Evolutionary conservation across 2,329 filamentous ascomycete genomes (phyloP).

Genomic region (Beauveria sp.): DNA sequence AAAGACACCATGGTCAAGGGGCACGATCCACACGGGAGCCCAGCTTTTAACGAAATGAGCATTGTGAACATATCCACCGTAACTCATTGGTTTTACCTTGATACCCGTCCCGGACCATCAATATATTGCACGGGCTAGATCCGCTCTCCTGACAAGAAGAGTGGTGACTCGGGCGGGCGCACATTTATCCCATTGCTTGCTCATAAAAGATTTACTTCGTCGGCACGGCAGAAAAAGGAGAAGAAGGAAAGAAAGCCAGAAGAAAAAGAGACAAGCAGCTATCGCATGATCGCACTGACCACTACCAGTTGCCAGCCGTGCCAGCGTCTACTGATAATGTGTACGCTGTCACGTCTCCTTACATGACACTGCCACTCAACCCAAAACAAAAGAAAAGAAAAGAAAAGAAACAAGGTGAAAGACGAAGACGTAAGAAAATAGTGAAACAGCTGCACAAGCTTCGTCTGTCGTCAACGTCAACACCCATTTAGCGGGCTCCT

Average conservation of each 20-base stretch:
- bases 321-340: not conserved
- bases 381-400: not conserved
- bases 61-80: slow-evolving; percentile 8
- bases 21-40: not conserved
- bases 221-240: not conserved
- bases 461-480: not conserved
- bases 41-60: not conserved
- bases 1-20: not conserved
- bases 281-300: not conserved
- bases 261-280: not conserved
- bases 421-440: not conserved
- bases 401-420: not conserved
- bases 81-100: slow-evolving; percentile 1
- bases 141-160: not conserved
- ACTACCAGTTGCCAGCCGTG: not conserved
- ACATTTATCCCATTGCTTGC: no score
- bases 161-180: not conserved
- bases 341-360: not conserved
- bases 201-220: no score
- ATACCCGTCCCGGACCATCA: not conserved
- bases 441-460: not conserved
- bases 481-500: not conserved
- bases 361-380: not conserved
- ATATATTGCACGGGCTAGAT: not conserved
- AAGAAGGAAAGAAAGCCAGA: not conserved